Conservation (phyloP, 495 filamentous ascomycete species). For the Coniosporium apollinis region DNA sequence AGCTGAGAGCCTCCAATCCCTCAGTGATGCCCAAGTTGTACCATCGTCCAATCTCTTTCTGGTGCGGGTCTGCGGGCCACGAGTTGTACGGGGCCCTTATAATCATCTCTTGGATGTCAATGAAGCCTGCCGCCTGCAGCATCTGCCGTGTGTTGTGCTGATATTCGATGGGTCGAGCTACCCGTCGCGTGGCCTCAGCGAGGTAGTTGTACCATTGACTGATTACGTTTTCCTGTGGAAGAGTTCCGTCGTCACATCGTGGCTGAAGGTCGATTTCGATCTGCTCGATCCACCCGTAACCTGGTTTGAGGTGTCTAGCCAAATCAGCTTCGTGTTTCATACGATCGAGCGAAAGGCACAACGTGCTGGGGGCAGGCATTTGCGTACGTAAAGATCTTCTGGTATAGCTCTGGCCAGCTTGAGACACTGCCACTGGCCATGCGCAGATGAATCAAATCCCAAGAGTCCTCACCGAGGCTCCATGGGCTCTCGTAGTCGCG, state of each 20-base stretch:
- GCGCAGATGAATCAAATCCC: conserved; percentile 75
- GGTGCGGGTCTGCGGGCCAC: conserved; percentile 55
- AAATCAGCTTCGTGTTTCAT: too few species aligned
- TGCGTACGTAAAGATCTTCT: conserved; percentile 46
- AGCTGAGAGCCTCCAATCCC: conserved; percentile 53
- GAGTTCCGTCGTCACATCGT: conserved; percentile 55
- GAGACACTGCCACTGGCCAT: conserved; percentile 65
- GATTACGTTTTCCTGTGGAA: conserved; percentile 32
- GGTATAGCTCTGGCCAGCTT: conserved; percentile 63
- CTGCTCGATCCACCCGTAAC: conserved; percentile 65
- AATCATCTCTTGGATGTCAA: conserved; percentile 59
- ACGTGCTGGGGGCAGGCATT: too few species aligned
- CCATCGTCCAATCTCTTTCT: conserved; percentile 63
- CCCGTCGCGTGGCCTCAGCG: conserved; percentile 48
- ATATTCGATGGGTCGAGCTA: conserved; percentile 45
- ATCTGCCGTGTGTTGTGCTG: conserved; percentile 40
- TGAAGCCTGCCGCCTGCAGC: conserved; percentile 60
- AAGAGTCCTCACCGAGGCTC: conserved; percentile 54
- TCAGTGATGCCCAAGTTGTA: conserved; percentile 59
- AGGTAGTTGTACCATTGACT: conserved; percentile 54
- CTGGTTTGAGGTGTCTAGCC: conserved; percentile 68
- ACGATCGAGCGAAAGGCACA: too few species aligned
- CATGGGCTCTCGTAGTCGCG: conserved; percentile 74
- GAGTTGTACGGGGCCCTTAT: conserved; percentile 61
- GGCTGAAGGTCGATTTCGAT: conserved; percentile 80